A percentile compares a stretch with the other conserved stretches of the same genome.
Conservation (phyloP, 2,329 filamentous ascomycete species). For the Trichoderma breve region DNA sequence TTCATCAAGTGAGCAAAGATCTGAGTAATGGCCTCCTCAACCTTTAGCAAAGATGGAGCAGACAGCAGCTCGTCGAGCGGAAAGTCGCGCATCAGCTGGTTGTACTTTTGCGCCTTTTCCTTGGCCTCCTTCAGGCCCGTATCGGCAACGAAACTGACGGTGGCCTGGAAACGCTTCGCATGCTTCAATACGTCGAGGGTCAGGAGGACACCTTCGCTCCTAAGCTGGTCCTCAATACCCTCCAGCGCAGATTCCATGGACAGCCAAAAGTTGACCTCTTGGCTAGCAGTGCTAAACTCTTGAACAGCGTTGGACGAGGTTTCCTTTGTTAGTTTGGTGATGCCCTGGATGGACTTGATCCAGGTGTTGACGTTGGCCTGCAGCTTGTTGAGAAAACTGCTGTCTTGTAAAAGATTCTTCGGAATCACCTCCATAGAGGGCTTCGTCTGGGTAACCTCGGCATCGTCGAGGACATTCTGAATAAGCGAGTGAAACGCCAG, state of each 20-base stretch:
- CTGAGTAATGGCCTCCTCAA: slow-evolving; percentile 81
- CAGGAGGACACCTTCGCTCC: slow-evolving; percentile 82
- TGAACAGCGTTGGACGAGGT: slow-evolving; percentile 59
- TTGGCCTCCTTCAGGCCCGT: slow-evolving; percentile 94
- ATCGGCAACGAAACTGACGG: slow-evolving; percentile 93
- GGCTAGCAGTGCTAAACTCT: slow-evolving; percentile 70
- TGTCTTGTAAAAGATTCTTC: slow-evolving; percentile 74
- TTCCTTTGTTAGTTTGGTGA: slow-evolving; percentile 91
- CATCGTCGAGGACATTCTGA: slow-evolving; percentile 78
- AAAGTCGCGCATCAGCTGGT: slow-evolving; percentile 97
- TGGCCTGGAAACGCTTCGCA: slow-evolving; percentile 96
- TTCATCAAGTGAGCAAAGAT: slow-evolving; percentile 97
- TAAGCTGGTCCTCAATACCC: slow-evolving; percentile 83
- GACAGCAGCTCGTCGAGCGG: slow-evolving; percentile 92
- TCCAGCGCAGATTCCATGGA: slow-evolving; percentile 94
- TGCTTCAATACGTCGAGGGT: slow-evolving; percentile 95
- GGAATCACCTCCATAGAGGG: slow-evolving; percentile 79
- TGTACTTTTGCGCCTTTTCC: slow-evolving; percentile 97
- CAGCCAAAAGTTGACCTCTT: slow-evolving; percentile 99
- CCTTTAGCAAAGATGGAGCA: slow-evolving; percentile 82
- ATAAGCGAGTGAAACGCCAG: slow-evolving; percentile 87
- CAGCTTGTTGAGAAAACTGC: slow-evolving; percentile 86
- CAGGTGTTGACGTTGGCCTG: slow-evolving; percentile 93
- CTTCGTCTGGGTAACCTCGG: slow-evolving; percentile 62
- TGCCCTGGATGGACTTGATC: slow-evolving; percentile 97